Evolutionary conservation across 352 stramenopile species (phyloP), one percentile per base, ranked within the genome.

Genomic region (Phytopythium ostracodes): DNA sequence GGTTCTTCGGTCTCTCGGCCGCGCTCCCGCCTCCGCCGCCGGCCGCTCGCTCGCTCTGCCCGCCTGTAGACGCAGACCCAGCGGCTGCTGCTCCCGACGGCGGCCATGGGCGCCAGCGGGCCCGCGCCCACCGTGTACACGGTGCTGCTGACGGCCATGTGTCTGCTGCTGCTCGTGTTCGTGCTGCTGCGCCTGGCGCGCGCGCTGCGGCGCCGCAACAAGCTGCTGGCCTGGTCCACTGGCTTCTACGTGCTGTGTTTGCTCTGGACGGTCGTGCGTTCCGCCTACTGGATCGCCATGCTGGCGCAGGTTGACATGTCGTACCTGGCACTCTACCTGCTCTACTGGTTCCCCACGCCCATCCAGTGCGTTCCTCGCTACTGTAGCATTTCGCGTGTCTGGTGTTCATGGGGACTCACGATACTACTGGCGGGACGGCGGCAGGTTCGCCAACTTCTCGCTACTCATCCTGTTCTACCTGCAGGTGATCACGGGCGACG

Each of bases 381-480:
- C 35, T 27, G 52, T n/a, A n/a, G n/a, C n/a, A n/a, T n/a, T n/a
- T n/a, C n/a, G n/a, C n/a, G n/a, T n/a, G n/a, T n/a, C n/a, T n/a
- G n/a, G n/a, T n/a, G n/a, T n/a, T n/a, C n/a, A n/a, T n/a, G n/a
- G n/a, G n/a, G n/a, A n/a, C n/a, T n/a, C n/a, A n/a, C n/a, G 40
- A 63, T 31, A 2, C 9, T 14, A 11, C 38, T 10, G 15, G 3
- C 38, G 15, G 38, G 17, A 15, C 15, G 20, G 12, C 18, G n/a
- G 25, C 51, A 81, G 73, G 46, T 94, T 94, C 67, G 86, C 86
- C 78, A 94, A 92, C 67, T 94, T 94, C 60, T 92, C 86, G 65
- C 76, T 94, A 49, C 78, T 94, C 35, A 79, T 94, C 44, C 82
- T 94, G 35, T 94, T 94, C 64, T 94, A 94, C 76, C 92, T 94